phyloP scores from a whole-genome alignment of 495 filamentous ascomycete genomes.

The Xylaria sp. region DNA sequence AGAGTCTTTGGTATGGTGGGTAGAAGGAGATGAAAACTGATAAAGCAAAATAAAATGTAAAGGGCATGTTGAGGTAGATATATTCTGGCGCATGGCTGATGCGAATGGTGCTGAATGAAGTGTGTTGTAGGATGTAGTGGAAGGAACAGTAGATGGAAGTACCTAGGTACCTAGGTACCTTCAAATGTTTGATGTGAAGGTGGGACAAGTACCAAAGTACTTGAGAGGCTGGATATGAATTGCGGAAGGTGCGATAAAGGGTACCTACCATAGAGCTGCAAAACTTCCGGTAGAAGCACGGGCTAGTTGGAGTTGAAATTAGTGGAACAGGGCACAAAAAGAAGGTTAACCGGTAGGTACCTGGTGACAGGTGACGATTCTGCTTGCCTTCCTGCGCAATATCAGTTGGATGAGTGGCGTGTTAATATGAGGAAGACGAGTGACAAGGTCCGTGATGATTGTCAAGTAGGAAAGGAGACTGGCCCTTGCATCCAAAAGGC shows the following conservation, averaged over 20 bases:
- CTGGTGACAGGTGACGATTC: neutral
- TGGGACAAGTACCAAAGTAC: neutral
- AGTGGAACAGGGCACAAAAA: neutral
- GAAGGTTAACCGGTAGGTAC: neutral
- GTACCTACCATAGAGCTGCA: neutral
- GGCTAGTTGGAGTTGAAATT: neutral
- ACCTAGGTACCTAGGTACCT: conserved; percentile 4
- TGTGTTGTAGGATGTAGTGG: neutral
- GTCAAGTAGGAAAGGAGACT: neutral
- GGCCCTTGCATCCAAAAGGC: neutral
- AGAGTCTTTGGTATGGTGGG: neutral
- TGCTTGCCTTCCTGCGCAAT: neutral
- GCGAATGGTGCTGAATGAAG: neutral
- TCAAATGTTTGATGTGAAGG: neutral
- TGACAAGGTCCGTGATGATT: neutral
- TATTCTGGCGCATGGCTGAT: neutral
- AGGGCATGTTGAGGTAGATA: neutral
- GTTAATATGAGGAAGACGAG: neutral
- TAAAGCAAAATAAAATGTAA: neutral
- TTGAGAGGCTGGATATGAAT: neutral
- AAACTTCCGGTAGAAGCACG: neutral
- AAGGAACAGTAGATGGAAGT: neutral
- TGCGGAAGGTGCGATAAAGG: neutral
- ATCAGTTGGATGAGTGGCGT: neutral
- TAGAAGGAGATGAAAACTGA: neutral